phyloP scores from a whole-genome alignment of 1,284 basidiomycete genomes.

The Trametes hirsuta region DNA sequence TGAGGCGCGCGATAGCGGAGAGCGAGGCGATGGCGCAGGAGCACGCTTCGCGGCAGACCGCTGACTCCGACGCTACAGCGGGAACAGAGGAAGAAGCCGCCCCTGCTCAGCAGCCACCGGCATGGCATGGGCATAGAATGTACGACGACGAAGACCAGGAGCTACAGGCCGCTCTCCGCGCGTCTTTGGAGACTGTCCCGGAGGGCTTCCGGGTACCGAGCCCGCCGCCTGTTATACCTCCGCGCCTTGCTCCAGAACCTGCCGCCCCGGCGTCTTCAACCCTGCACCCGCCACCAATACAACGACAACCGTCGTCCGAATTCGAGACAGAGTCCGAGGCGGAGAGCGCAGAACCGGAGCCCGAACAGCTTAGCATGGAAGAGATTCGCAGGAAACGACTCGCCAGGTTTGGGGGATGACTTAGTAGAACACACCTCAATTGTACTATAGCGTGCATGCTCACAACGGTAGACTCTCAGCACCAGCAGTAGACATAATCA shows the following conservation, averaged over 20 bases:
- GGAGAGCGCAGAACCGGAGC: conserved; percentile 28
- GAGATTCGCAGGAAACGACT: conserved; percentile 79
- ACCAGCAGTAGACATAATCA: too few species aligned
- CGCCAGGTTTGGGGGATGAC: conserved; percentile 70
- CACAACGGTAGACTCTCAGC: too few species aligned
- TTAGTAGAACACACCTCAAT: background rate
- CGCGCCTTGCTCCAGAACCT: conserved; percentile 18
- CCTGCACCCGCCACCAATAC: conserved; percentile 21
- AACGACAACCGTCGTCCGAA: conserved; percentile 22
- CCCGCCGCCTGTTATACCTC: conserved; percentile 26
- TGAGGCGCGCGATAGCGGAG: conserved; percentile 69
- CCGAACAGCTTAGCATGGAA: conserved; percentile 59
- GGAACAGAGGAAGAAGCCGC: conserved; percentile 37
- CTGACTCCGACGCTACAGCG: conserved; percentile 17
- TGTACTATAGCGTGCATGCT: background rate
- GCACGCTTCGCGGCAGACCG: conserved; percentile 21
- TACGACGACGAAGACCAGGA: conserved; percentile 90
- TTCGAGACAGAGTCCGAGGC: conserved; percentile 36
- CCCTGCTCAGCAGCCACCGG: conserved; percentile 9
- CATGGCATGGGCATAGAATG: conserved; percentile 41
- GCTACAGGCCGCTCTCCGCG: conserved; percentile 82
- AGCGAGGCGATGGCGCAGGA: conserved; percentile 55
- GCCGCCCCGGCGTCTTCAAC: conserved; percentile 14
- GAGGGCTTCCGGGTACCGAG: conserved; percentile 49
- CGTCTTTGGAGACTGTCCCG: conserved; percentile 75